Base-by-base conservation (phyloP, 2,329 filamentous ascomycete genomes). In the Leptographium wingfieldii region DNA sequence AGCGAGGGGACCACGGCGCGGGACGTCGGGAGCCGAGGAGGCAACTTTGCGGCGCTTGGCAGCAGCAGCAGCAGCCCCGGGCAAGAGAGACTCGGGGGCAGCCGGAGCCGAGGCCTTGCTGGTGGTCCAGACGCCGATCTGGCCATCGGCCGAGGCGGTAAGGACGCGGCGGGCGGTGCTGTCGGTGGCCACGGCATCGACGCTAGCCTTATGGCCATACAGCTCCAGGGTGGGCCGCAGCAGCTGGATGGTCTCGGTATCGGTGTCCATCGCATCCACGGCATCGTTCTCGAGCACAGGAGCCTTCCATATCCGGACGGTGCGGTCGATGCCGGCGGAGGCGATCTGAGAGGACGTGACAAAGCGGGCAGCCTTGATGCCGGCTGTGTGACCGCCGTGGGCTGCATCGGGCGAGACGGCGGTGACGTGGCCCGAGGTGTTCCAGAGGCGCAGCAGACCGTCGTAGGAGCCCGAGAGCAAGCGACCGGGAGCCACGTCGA, bases 391-490 rank as follows among this genome's bases (percentile, higher is more conserved):
- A 11, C 90, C 88, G 56, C 88, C 87, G 43, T 82, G 80, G 61
- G 79, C 79, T 9, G 80, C 79, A 3, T 83, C 79, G 2, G 84
- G 75, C 1, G 90, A 92, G 0, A 87, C 89, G 3, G 90, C 88
- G 60, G 96, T 77, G n/a, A 87, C 77, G 63, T 94, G 81, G n/a
- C 90, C 90, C 0, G 90, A 92, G 64, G 86, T 85, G 67, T 94
- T 88, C 92, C 94, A 99, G 64, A 97, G 80, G 65, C 92, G 81
- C 60, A 97, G 75, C 19, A 95, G 75, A 10, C 92, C 92, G 71
- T 99, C 94, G 70, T 95, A 97, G 55, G 90, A 92, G 35, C 85
- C 90, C n/a, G 90, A 95, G n/a, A 96, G 76, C 62, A 97, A 86
- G 63, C 88, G 78, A 59, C 71, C 70, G 27, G 90, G 92, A 29